These are phyloP conservation scores for Gnomoniopsis sp. DNA, from an alignment of 2,329 filamentous ascomycete genomes.

Conservation along the genomic window DNA sequence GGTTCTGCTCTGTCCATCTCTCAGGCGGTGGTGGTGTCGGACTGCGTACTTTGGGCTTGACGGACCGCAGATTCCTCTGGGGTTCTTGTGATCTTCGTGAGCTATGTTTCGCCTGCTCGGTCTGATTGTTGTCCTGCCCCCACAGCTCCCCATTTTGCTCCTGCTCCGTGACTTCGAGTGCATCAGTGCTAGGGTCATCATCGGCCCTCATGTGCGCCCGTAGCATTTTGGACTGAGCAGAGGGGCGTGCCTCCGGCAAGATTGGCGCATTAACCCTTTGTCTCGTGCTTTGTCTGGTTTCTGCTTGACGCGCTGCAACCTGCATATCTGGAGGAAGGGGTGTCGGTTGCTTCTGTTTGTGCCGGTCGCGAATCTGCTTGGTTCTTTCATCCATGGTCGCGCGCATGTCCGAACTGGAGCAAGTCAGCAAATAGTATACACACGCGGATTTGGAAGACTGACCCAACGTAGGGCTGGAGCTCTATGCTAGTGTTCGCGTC, in stretches of 20 bases:
- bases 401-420: neutral
- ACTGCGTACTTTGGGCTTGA: constrained; percentile 1
- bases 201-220: constrained; percentile 9
- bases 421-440: neutral
- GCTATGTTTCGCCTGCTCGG: neutral
- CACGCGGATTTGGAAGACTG: neutral
- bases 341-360: neutral
- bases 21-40: constrained; percentile 20
- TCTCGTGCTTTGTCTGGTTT: neutral
- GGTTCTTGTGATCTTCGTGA: constrained; percentile 5
- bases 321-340: neutral
- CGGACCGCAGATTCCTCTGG: constrained; percentile 17
- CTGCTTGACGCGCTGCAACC: neutral
- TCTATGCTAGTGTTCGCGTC: neutral
- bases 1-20: constrained; percentile 49
- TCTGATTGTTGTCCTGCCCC: neutral
- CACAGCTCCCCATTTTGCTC: neutral
- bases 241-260: neutral
- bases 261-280: neutral
- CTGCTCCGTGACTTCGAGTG: neutral
- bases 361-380: neutral
- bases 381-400: neutral
- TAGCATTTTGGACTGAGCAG: neutral
- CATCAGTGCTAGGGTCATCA: neutral
- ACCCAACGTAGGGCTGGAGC: neutral